These are phyloP conservation scores for Pythium insidiosum DNA, from an alignment of 352 stramenopile species.

Conservation along the genomic window DNA sequence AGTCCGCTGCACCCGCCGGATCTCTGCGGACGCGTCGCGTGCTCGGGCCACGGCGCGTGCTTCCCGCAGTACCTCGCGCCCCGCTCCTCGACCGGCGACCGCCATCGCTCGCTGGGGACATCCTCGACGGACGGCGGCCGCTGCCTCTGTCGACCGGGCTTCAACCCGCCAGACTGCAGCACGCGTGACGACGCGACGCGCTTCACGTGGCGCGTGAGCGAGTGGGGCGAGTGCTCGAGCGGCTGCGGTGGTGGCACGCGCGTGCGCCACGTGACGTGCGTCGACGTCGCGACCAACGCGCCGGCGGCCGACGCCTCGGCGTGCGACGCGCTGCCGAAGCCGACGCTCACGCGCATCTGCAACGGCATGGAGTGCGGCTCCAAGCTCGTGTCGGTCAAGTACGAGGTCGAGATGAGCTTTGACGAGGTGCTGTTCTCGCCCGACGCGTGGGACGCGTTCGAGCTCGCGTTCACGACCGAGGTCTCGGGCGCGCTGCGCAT, in stretches of 20 bases:
- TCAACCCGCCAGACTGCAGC: slow-evolving; percentile 55
- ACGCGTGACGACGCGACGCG: slow-evolving; percentile 26
- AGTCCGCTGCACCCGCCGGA: slow-evolving; percentile 62
- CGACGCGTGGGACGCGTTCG: slow-evolving; percentile 41
- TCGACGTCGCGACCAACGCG: slow-evolving; percentile 19
- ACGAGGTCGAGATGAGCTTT: slow-evolving; percentile 69
- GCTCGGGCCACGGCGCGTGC: slow-evolving; percentile 55
- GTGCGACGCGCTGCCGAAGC: slow-evolving; percentile 34
- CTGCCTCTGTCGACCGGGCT: slow-evolving; percentile 61
- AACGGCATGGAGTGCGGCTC: slow-evolving; percentile 72
- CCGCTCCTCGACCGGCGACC: neutral
- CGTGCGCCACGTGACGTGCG: slow-evolving; percentile 30
- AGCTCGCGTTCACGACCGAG: slow-evolving; percentile 57
- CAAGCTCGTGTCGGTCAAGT: slow-evolving; percentile 54
- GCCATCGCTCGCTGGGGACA: neutral
- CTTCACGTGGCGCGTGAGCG: slow-evolving; percentile 43
- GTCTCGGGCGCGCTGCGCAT: slow-evolving; percentile 54
- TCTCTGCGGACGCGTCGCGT: slow-evolving; percentile 51
- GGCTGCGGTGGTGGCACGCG: slow-evolving; percentile 57
- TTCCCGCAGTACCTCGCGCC: slow-evolving; percentile 52
- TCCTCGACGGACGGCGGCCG: slow-evolving; percentile 14
- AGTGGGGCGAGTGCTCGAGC: slow-evolving; percentile 49
- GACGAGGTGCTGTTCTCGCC: slow-evolving; percentile 64
- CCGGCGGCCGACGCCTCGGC: slow-evolving; percentile 15
- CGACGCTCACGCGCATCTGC: slow-evolving; percentile 52